A percentile compares a stretch with the other conserved stretches of the same genome.
Evolutionary conservation across 768 basidiomycete genomes (phyloP).

Genomic region (Tulasnella sp.): DNA sequence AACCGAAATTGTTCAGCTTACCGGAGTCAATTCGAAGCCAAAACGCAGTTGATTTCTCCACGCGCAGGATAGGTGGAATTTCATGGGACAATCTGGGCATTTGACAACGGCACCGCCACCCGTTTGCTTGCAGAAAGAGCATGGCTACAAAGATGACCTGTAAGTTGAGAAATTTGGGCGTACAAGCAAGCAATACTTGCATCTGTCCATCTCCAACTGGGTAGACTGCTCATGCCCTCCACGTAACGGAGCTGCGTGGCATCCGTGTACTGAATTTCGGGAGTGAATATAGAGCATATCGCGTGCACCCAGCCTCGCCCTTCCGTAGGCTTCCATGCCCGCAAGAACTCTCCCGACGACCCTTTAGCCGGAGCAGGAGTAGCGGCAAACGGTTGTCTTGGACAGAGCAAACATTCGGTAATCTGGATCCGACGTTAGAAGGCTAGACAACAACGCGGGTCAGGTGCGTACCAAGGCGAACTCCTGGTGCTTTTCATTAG

Average conservation of each 20-base stretch:
- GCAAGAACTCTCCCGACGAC: conserved; percentile 36
- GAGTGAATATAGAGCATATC: conserved; percentile 77
- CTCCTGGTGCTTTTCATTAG: conserved; percentile 71
- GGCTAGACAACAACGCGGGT: conserved; percentile 1
- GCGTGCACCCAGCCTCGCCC: conserved; percentile 89
- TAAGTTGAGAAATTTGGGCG: neutral
- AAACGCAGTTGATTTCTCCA: conserved; percentile 77
- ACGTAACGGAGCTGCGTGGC: conserved; percentile 60
- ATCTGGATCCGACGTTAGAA: conserved; percentile 36
- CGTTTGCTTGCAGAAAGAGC: conserved; percentile 55
- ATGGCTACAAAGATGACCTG: conserved; percentile 38
- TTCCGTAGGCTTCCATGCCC: conserved; percentile 82
- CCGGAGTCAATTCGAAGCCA: conserved; percentile 85
- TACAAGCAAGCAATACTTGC: conserved; percentile 33
- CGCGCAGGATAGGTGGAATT: conserved; percentile 85
- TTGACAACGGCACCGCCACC: conserved; percentile 66
- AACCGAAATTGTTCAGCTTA: conserved; percentile 26
- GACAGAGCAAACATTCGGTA: conserved; percentile 77
- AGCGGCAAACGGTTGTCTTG: conserved; percentile 29
- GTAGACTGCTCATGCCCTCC: conserved; percentile 59
- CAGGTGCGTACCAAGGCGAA: conserved; percentile 53
- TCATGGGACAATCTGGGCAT: conserved; percentile 69
- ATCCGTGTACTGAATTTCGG: conserved; percentile 76
- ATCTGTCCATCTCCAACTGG: conserved; percentile 9
- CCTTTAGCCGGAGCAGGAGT: neutral